Base-by-base conservation (phyloP, 2,329 filamentous ascomycete species). In the Exophiala sp. region DNA sequence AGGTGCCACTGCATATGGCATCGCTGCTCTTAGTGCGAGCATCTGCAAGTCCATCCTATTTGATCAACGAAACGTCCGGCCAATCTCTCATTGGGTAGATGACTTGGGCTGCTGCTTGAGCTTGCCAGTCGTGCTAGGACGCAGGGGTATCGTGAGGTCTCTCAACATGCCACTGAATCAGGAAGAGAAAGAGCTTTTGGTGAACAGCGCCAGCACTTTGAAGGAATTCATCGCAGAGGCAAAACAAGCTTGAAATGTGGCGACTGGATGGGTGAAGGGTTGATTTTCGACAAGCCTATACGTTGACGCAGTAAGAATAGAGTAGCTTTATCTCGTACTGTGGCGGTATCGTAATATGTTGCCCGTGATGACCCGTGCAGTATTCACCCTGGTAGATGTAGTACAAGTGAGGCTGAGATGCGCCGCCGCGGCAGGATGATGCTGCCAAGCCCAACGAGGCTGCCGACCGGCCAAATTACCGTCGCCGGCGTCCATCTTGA, bases 21-120 rank as follows among this genome's bases (percentile, higher is more conserved):
- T 77, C 39, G 74, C 70, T 7, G 71, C 73, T 22, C 66, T 75
- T 2, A 67, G 73, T 2, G 66, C 70, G 1, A 70, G 65, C 35
- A 73, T 78, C 47, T 78, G 75, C 62, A 68, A 70, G 49, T 73
- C 74, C 10, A 74, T 79, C 11, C 59, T 77, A 10, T 69, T 68
- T 39, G 75, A 78, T 58, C 66, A 71, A 48, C 66, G 67, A 8
- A 69, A 71, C 30, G 68, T 78, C 14, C 63, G 69, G 2, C 72
- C 73, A 1, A 56, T 78, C 37, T 77, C 74, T 45, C 73, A 76
- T 59, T 77, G 69, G 60, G 71, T 74, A 40, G 64, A 70, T 2
- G 68, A 73, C 1, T 65, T 71, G 4, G 68, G 67, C 1, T 75
- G 73, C 47, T 78, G 73, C 62, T 65, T 78, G 38, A 75, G 71